Evolutionary conservation across 176 grass and related monocot genomes (phyloP).

Genomic region (Typha latifolia): DNA sequence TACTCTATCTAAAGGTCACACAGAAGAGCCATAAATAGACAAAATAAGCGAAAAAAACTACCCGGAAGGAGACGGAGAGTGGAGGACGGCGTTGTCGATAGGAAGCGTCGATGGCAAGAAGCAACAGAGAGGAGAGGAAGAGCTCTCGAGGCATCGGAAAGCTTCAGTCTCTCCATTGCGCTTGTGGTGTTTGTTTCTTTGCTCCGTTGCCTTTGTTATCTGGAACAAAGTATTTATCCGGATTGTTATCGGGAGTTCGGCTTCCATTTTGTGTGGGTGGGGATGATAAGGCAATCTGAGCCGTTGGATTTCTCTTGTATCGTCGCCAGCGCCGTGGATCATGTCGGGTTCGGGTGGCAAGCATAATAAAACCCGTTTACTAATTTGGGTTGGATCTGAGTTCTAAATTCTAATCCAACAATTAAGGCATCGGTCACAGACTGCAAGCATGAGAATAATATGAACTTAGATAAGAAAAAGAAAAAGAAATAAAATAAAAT

Average conservation of each 20-base stretch:
- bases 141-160: slow-evolving; percentile 15
- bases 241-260: background rate
- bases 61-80: slow-evolving; percentile 12
- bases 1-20: background rate
- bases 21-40: background rate
- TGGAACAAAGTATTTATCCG: background rate
- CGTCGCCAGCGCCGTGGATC: background rate
- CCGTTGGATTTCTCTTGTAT: background rate
- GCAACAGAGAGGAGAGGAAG: slow-evolving; percentile 32
- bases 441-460: too few relatives aligned
- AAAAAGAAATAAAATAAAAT: too few relatives aligned
- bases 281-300: background rate
- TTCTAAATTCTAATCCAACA: too few relatives aligned
- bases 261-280: background rate
- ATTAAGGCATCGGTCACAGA: too few relatives aligned
- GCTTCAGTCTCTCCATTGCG: slow-evolving; percentile 39
- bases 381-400: too few relatives aligned
- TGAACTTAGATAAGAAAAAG: too few relatives aligned
- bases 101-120: background rate
- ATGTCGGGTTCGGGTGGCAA: background rate
- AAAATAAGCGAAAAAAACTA: background rate
- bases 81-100: slow-evolving; percentile 1
- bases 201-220: slow-evolving; percentile 2
- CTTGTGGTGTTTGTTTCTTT: slow-evolving; percentile 27
- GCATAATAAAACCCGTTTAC: too few relatives aligned